Conservation (phyloP, 73 alveolate species). For the Tetrahymena borealis region DNA sequence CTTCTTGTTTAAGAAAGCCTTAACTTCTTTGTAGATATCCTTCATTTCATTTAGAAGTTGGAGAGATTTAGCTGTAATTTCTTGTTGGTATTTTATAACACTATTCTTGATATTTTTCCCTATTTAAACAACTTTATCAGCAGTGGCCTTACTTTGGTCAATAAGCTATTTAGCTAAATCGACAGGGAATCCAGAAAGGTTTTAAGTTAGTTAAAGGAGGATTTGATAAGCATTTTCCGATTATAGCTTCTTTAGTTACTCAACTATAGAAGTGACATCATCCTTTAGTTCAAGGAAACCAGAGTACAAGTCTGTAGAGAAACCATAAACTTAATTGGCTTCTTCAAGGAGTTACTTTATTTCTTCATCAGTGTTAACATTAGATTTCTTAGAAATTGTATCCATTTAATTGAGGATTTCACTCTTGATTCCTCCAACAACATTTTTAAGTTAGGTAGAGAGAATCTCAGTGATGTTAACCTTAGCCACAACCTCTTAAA, state of each 20-base stretch:
- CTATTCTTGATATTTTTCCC: neutral
- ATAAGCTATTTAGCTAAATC: neutral
- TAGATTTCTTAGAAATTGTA: neutral
- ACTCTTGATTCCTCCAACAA: neutral
- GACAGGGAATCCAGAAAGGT: neutral
- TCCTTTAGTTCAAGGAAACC: neutral
- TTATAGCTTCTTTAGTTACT: neutral
- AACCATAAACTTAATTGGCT: neutral
- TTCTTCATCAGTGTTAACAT: neutral
- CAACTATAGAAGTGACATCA: neutral
- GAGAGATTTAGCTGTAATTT: neutral
- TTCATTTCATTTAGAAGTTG: neutral
- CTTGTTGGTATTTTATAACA: neutral
- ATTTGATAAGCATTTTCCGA: neutral
- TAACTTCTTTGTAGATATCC: neutral
- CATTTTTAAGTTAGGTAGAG: neutral
- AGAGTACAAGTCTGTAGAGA: neutral
- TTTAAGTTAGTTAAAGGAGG: neutral
- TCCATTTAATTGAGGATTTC: neutral
- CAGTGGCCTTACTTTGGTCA: neutral
- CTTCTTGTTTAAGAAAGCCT: neutral
- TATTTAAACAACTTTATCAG: neutral
- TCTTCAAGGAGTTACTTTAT: neutral
- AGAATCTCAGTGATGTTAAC: neutral
- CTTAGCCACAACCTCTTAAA: neutral